Conservation (phyloP, 768 basidiomycete species). For the Xerocomus brunneocitrinus region DNA sequence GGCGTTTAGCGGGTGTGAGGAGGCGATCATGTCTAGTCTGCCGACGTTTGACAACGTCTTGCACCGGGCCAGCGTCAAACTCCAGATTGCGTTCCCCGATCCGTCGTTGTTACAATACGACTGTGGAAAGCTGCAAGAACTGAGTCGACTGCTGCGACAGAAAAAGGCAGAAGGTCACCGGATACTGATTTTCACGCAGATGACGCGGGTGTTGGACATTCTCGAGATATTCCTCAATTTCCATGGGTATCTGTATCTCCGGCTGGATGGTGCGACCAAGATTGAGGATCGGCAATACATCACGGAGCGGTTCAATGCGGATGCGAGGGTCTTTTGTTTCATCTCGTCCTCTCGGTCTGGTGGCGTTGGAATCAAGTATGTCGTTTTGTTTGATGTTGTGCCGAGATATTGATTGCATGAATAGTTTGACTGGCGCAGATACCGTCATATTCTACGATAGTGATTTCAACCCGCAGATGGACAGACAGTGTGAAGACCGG, state of each 20-base stretch:
- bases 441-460: conserved; percentile 98
- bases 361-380: conserved; percentile 93
- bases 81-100: conserved; percentile 92
- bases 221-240: conserved; percentile 90
- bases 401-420: conserved; percentile 13
- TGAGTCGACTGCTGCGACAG: conserved; percentile 73
- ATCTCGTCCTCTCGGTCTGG: conserved; percentile 79
- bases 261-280: conserved; percentile 93
- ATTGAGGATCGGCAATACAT: conserved; percentile 92
- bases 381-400: conserved; percentile 12
- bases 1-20: conserved; percentile 46
- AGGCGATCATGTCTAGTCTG: conserved; percentile 27
- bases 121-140: conserved; percentile 89
- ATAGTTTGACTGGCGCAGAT: conserved; percentile 79
- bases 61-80: conserved; percentile 72
- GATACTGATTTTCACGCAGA: conserved; percentile 93
- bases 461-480: conserved; percentile 98
- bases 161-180: conserved; percentile 87
- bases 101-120: conserved; percentile 88
- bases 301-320: conserved; percentile 84
- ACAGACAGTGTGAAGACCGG: conserved; percentile 94
- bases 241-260: conserved; percentile 88
- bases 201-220: conserved; percentile 92
- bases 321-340: conserved; percentile 77
- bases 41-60: conserved; percentile 61